These are phyloP conservation scores for Podaxis sp. DNA, from an alignment of 768 basidiomycete species.

Conservation along the genomic window DNA sequence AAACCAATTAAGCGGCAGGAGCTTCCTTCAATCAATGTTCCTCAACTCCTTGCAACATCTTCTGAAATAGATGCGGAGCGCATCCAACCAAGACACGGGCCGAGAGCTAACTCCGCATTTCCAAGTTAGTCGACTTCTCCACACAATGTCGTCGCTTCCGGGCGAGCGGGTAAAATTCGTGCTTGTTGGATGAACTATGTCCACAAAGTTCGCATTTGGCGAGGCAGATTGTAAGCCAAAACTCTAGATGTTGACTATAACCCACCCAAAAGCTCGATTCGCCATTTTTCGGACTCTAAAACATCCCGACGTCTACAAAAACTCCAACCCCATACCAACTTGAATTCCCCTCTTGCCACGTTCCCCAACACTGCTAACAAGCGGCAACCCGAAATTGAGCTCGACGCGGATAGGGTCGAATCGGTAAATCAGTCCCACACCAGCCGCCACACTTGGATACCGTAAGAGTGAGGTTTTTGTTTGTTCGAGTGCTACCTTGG, in stretches of 20 bases:
- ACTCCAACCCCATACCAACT: conserved; percentile 78
- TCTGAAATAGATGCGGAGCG: not conserved
- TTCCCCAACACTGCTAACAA: conserved; percentile 66
- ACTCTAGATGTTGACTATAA: not conserved
- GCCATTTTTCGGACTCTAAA: not conserved
- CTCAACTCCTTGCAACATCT: not conserved
- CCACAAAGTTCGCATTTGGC: not conserved
- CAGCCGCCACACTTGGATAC: conserved; percentile 51
- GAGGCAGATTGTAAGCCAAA: not conserved
- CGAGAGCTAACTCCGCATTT: too few relatives aligned
- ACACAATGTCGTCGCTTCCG: not conserved
- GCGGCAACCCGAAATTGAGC: conserved; percentile 82
- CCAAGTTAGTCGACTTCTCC: too few relatives aligned
- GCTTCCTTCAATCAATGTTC: too few relatives aligned
- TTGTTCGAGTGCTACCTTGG: conserved; percentile 4
- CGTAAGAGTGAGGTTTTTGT: not conserved
- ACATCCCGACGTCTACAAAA: conserved; percentile 39
- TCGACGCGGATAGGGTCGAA: conserved; percentile 85
- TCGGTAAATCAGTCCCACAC: conserved; percentile 78
- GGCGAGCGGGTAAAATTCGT: not conserved
- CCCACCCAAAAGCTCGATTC: not conserved
- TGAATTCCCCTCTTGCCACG: conserved; percentile 67
- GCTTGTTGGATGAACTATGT: not conserved
- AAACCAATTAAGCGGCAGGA: too few relatives aligned
- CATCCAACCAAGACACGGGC: too few relatives aligned